A percentile compares a stretch with the other conserved stretches of the same genome.
Evolutionary conservation across 768 basidiomycete genomes (phyloP).

Genomic region (Cyclocybe cylindracea): DNA sequence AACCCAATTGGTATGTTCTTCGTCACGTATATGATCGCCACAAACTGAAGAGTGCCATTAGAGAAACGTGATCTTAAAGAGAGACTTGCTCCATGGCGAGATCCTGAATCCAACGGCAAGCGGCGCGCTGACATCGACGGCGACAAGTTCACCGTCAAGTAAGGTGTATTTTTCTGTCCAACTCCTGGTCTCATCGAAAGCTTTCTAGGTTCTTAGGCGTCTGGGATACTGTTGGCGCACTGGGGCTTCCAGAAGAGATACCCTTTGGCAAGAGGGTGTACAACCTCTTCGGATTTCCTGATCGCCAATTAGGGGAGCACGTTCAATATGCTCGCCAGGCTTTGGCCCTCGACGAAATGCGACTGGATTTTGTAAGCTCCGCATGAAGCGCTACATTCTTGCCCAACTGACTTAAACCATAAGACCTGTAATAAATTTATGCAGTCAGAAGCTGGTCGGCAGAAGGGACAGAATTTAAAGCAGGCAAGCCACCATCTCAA

Average conservation of each 20-base stretch:
- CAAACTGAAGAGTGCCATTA: not conserved
- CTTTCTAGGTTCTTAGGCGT: conserved; percentile 63
- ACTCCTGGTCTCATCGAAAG: not conserved
- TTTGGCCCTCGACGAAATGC: conserved; percentile 65
- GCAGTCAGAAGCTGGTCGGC: conserved; percentile 51
- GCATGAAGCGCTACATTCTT: not conserved
- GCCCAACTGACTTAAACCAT: not conserved
- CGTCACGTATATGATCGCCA: not conserved
- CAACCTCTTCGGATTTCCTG: conserved; percentile 66
- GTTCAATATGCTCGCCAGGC: conserved; percentile 69
- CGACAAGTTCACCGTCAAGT: conserved; percentile 65
- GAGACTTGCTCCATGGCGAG: conserved; percentile 56
- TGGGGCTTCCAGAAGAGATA: conserved; percentile 71
- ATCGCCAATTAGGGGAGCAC: conserved; percentile 60
- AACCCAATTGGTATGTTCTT: conserved; percentile 42
- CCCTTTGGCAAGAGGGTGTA: conserved; percentile 41
- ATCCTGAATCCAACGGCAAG: conserved; percentile 53
- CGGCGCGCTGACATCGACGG: conserved; percentile 46
- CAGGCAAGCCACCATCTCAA: conserved; percentile 43
- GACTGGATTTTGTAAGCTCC: conserved; percentile 64
- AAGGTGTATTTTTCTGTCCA: conserved; percentile 8
- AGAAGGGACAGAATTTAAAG: conserved; percentile 58
- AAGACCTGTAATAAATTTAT: conserved; percentile 66
- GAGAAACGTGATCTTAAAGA: conserved; percentile 42
- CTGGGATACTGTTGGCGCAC: conserved; percentile 76